Percentiles rank a stretch among this genome's conserved stretches.
These are phyloP conservation scores for Macrocybe gigantea DNA, from an alignment of 768 basidiomycete genomes.

Conservation along the genomic window DNA sequence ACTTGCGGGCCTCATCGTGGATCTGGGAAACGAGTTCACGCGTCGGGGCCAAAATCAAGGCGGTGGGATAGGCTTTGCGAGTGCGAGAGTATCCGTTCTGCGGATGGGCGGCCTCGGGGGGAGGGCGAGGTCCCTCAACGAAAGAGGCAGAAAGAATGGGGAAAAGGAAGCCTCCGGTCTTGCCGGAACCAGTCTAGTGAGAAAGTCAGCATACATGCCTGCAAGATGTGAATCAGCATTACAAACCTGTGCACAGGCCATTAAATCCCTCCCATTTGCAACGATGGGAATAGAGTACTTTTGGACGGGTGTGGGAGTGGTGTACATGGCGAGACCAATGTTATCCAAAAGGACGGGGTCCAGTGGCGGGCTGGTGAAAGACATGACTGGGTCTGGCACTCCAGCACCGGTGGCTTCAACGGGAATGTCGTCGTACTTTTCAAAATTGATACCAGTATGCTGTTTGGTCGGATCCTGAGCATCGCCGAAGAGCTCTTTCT, in stretches of 20 bases:
- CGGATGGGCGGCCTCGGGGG: conserved; percentile 45
- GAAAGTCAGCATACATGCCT: background rate
- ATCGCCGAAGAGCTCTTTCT: conserved; percentile 96
- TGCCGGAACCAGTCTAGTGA: conserved; percentile 95
- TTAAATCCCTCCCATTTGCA: conserved; percentile 80
- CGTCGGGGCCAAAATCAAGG: conserved; percentile 96
- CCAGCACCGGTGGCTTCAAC: conserved; percentile 96
- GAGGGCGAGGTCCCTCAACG: conserved; percentile 67
- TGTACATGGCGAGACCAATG: conserved; percentile 88
- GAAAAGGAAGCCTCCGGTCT: conserved; percentile 98
- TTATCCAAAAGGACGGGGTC: conserved; percentile 95
- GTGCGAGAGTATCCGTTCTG: conserved; percentile 51
- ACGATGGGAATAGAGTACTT: conserved; percentile 99
- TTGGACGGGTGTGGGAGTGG: conserved; percentile 96
- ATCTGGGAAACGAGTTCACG: conserved; percentile 99
- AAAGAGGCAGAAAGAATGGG: conserved; percentile 96
- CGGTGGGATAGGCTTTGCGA: conserved; percentile 94
- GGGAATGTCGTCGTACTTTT: conserved; percentile 99
- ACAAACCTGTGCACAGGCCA: conserved; percentile 89
- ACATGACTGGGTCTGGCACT: conserved; percentile 90
- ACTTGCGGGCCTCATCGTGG: conserved; percentile 98
- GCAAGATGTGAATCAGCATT: conserved; percentile 1
- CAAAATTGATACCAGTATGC: conserved; percentile 98
- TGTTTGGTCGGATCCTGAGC: conserved; percentile 79
- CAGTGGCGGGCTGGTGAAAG: conserved; percentile 85